phyloP scores from a whole-genome alignment of 306 rosid species.

The Fragaria ananassa region DNA sequence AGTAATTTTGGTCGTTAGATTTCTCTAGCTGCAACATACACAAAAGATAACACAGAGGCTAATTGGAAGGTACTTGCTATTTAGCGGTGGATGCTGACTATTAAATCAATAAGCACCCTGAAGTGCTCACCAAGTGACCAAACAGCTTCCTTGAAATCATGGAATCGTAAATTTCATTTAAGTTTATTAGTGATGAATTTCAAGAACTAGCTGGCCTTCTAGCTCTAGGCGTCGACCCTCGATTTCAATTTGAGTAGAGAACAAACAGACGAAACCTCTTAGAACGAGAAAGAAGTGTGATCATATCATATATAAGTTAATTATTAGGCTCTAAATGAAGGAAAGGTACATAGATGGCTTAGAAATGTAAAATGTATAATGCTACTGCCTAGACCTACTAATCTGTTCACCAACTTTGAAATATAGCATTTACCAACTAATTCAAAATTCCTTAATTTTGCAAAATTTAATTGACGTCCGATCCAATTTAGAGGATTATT shows the following conservation, averaged over 20 bases:
- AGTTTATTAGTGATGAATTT: background rate
- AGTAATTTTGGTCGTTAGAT: background rate
- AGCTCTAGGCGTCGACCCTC: conserved; percentile 9
- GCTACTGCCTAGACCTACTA: background rate
- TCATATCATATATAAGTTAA: background rate
- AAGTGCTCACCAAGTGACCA: background rate
- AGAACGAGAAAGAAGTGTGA: background rate
- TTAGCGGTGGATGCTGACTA: conserved; percentile 13
- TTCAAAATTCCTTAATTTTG: background rate
- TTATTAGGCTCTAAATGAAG: background rate
- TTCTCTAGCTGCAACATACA: background rate
- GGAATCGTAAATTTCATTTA: conserved; percentile 5
- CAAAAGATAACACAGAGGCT: background rate
- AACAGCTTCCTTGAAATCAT: conserved; percentile 26
- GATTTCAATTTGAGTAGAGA: background rate
- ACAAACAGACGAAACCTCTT: background rate
- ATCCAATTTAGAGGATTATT: background rate
- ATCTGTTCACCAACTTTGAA: background rate
- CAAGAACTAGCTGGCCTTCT: background rate
- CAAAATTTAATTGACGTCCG: background rate
- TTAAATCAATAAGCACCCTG: conserved; percentile 5
- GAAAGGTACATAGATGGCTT: background rate
- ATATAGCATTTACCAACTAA: no score
- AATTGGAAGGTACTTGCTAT: background rate
- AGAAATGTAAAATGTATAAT: background rate